Conservation (phyloP, 495 filamentous ascomycete species). For the Ascodesmis nigricans region DNA sequence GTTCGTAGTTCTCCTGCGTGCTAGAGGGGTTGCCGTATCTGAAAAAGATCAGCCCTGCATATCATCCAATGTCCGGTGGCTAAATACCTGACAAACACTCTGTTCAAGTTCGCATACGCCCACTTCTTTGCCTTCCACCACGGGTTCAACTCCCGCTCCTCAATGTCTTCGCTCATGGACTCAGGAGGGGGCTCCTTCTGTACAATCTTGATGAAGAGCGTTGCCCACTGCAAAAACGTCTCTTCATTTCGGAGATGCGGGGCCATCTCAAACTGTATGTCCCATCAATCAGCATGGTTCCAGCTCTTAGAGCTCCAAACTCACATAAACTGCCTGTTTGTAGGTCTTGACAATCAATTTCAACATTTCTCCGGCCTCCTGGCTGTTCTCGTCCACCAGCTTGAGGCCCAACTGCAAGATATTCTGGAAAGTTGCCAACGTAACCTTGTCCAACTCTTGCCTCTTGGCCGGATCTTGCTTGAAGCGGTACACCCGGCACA, state of each 20-base stretch:
- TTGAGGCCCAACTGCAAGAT: conserved; percentile 66
- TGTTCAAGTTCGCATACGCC: conserved; percentile 92
- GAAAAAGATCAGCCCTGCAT: neutral
- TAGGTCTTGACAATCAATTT: conserved; percentile 84
- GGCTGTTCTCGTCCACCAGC: conserved; percentile 67
- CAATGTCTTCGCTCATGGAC: conserved; percentile 57
- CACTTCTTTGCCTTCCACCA: conserved; percentile 99
- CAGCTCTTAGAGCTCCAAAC: conserved; percentile 28
- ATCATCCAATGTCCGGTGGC: neutral
- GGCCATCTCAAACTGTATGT: conserved; percentile 59
- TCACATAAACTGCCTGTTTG: conserved; percentile 91
- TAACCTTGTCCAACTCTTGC: conserved; percentile 79
- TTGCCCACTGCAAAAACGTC: conserved; percentile 81
- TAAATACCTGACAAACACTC: conserved; percentile 70
- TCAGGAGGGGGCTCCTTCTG: conserved; percentile 60
- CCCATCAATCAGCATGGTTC: conserved; percentile 8
- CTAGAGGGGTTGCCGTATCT: conserved; percentile 76
- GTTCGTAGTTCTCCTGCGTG: conserved; percentile 44
- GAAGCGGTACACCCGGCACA: conserved; percentile 85
- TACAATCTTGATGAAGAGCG: conserved; percentile 73
- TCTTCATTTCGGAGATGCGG: conserved; percentile 51
- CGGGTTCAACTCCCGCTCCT: conserved; percentile 76
- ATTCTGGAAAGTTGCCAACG: conserved; percentile 77
- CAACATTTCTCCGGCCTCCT: conserved; percentile 92
- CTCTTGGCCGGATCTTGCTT: conserved; percentile 58